Evolutionary conservation across 2,329 filamentous ascomycete species (phyloP).

Genomic region (Exophiala xenobiotica): DNA sequence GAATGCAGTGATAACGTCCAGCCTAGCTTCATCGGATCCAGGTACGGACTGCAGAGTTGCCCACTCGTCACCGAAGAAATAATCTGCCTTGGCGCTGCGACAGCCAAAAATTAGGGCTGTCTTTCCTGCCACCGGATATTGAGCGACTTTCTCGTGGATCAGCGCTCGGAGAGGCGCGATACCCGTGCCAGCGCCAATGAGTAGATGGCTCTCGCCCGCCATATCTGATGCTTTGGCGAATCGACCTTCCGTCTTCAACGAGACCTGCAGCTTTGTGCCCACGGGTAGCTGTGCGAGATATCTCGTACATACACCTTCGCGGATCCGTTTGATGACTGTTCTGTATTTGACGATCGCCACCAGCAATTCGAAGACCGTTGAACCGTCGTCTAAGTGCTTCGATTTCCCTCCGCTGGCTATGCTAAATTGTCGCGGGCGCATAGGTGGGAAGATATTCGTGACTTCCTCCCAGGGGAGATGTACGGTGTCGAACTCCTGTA

Average conservation of each 20-base stretch:
- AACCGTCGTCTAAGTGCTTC: constrained; percentile 37
- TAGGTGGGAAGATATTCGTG: constrained; percentile 71
- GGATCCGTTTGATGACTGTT: constrained; percentile 78
- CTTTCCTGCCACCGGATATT: constrained; percentile 37
- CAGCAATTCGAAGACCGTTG: constrained; percentile 66
- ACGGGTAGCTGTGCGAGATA: constrained; percentile 69
- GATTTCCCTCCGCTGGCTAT: constrained; percentile 71
- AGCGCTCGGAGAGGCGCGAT: constrained; percentile 52
- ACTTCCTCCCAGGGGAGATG: constrained; percentile 74
- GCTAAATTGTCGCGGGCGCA: constrained; percentile 90
- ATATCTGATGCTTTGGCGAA: constrained; percentile 15
- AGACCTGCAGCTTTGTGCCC: constrained; percentile 59
- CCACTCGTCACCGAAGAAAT: constrained; percentile 81
- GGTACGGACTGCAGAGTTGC: constrained; percentile 35
- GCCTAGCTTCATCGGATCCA: constrained; percentile 34
- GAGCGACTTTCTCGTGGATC: constrained; percentile 31
- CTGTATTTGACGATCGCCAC: constrained; percentile 89
- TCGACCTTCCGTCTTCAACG: constrained; percentile 33
- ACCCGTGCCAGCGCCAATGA: constrained; percentile 42
- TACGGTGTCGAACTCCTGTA: constrained; percentile 85
- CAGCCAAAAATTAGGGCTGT: constrained; percentile 79
- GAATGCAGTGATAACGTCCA: constrained; percentile 65
- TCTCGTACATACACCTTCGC: constrained; percentile 85
- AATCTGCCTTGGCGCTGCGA: constrained; percentile 72
- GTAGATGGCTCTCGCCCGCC: constrained; percentile 47